Percentiles rank a stretch among this genome's conserved stretches.
Conservation (phyloP, 2,329 filamentous ascomycete species). For the Emmonsiellopsis sp. region DNA sequence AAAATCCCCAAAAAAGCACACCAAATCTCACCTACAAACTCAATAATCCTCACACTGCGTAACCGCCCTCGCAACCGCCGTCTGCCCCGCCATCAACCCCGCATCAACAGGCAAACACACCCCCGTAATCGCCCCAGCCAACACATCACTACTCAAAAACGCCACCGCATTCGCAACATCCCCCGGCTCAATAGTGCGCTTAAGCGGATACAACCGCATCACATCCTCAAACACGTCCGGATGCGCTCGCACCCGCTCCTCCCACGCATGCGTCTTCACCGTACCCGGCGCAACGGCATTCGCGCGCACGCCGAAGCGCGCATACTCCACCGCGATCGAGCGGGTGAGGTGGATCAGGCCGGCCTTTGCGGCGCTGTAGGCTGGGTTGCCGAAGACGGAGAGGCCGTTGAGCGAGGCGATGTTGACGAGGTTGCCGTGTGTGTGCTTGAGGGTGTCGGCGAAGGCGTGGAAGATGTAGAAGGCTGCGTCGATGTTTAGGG, state of each 20-base stretch:
- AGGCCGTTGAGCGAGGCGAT: constrained; percentile 16
- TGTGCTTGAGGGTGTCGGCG: constrained; percentile 10
- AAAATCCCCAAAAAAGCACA: neutral
- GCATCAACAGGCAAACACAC: constrained; percentile 17
- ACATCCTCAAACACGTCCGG: constrained; percentile 11
- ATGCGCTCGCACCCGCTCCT: constrained; percentile 8
- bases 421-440: constrained; percentile 11
- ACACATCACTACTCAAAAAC: constrained; percentile 14
- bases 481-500: constrained; percentile 14
- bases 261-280: constrained; percentile 13
- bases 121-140: constrained; percentile 15
- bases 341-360: constrained; percentile 32
- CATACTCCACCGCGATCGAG: constrained; percentile 23
- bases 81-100: constrained; percentile 16
- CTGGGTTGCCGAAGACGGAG: constrained; percentile 15
- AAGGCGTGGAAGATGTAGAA: constrained; percentile 15
- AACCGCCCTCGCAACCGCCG: constrained; percentile 13
- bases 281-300: constrained; percentile 27
- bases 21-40: neutral
- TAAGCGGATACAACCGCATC: constrained; percentile 16
- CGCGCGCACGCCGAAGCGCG: constrained; percentile 29
- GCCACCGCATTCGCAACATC: constrained; percentile 19
- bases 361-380: constrained; percentile 31
- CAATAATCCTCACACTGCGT: constrained; percentile 13
- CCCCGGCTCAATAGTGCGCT: constrained; percentile 13